These are phyloP conservation scores for Coniella lustricola DNA, from an alignment of 2,329 filamentous ascomycete species.

Conservation along the genomic window DNA sequence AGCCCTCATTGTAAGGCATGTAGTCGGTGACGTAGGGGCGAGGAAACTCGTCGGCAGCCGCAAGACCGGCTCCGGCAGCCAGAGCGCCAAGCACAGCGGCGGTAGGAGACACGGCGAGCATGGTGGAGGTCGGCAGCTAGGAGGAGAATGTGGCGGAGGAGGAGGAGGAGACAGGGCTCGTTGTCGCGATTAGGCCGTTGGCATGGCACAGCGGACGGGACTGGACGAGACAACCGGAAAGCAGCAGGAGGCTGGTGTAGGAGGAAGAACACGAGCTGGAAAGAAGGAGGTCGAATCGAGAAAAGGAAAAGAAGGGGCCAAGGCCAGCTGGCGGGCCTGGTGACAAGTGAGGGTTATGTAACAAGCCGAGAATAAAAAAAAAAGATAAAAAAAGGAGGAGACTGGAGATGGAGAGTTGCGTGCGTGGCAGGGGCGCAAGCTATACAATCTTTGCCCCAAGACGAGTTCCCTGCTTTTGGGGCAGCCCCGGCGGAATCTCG, in stretches of 20 bases:
- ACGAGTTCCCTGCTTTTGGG: neutral
- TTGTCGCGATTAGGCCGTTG: slow-evolving; percentile 5
- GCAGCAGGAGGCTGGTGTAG: neutral
- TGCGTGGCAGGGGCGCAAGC: slow-evolving; percentile 2
- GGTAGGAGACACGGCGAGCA: slow-evolving; percentile 5
- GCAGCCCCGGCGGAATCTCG: neutral
- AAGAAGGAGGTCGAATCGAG: neutral
- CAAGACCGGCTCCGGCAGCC: slow-evolving; percentile 12
- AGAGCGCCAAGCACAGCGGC: slow-evolving; percentile 12
- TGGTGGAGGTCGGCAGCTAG: slow-evolving; percentile 1
- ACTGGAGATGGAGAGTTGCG: slow-evolving; percentile 1
- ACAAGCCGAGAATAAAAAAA: no score
- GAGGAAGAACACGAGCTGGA: no score
- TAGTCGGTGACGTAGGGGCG: slow-evolving; percentile 13
- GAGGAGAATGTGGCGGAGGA: neutral
- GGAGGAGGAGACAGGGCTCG: neutral
- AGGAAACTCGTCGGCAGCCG: slow-evolving; percentile 10
- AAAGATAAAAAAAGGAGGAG: neutral
- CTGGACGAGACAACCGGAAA: neutral
- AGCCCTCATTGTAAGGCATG: slow-evolving; percentile 8
- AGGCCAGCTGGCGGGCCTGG: no score
- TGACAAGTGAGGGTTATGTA: neutral
- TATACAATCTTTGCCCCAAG: neutral
- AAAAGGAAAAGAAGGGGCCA: no score
- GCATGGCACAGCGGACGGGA: slow-evolving; percentile 3